Percentiles rank a stretch among this genome's conserved stretches.
phyloP scores from a whole-genome alignment of 2,329 filamentous ascomycete genomes.

The Phaeosphaeriaceae sp. region DNA sequence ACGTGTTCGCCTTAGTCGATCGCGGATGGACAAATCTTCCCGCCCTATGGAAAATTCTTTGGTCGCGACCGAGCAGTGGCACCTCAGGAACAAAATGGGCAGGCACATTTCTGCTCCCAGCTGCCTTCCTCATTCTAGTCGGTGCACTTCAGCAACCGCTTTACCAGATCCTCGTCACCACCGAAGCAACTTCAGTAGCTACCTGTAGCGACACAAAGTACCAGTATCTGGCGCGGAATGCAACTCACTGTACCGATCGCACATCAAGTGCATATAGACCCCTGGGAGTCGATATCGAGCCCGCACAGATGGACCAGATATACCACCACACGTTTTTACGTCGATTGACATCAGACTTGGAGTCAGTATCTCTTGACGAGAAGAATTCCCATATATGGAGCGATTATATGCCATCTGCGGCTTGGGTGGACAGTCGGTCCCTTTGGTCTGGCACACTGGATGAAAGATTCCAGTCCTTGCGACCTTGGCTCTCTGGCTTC shows the following conservation, averaged over 20 bases:
- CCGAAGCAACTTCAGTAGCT: background rate
- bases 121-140: background rate
- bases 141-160: slow-evolving; percentile 11
- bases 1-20: background rate
- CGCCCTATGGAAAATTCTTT: background rate
- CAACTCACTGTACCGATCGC: background rate
- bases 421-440: background rate
- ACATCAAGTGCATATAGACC: background rate
- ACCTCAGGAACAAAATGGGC: background rate
- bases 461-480: background rate
- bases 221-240: background rate
- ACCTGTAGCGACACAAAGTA: slow-evolving; percentile 1
- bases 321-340: background rate
- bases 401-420: background rate
- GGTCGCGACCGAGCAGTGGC: background rate
- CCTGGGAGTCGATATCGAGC: slow-evolving; percentile 14
- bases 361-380: background rate
- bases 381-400: background rate
- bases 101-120: slow-evolving; percentile 3
- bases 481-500: background rate
- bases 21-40: slow-evolving; percentile 6
- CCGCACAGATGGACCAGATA: slow-evolving; percentile 11
- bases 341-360: slow-evolving; percentile 2
- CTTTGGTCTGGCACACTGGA: background rate
- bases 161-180: slow-evolving; percentile 7